phyloP scores from a whole-genome alignment of 495 filamentous ascomycete genomes.

The Chaetomidium leptoderma region DNA sequence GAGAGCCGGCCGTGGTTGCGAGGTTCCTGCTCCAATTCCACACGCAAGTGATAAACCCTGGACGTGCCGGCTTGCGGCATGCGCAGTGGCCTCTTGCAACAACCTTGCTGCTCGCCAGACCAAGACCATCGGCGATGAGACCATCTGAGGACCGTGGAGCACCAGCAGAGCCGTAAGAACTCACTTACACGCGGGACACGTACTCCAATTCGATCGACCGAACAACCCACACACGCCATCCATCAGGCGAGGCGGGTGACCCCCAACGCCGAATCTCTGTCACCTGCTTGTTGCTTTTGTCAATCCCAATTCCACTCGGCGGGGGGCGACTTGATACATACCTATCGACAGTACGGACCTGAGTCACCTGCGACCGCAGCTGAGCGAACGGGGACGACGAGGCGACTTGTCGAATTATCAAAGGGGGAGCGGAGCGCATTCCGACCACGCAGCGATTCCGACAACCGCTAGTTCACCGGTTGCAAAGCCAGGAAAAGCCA shows the following conservation, averaged over 20 bases:
- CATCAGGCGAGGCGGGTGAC: not conserved
- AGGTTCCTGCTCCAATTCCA: not conserved
- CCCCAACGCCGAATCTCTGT: not conserved
- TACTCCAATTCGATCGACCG: not conserved
- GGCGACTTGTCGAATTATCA: not conserved
- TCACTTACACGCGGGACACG: constrained; percentile 1
- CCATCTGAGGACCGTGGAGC: not conserved
- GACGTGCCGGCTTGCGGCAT: constrained; percentile 1
- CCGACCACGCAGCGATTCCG: not conserved
- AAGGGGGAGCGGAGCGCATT: not conserved
- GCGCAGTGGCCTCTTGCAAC: not conserved
- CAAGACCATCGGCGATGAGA: not conserved
- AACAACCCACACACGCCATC: not conserved
- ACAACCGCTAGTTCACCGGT: constrained; percentile 5
- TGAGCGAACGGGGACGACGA: not conserved
- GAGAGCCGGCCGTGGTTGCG: not conserved
- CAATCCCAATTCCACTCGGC: not conserved
- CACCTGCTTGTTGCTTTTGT: not conserved
- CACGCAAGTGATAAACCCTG: not conserved
- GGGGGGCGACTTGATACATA: not conserved
- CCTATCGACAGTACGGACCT: not conserved
- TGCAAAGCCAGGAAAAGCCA: not conserved
- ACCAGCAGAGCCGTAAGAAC: not conserved
- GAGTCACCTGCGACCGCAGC: not conserved
- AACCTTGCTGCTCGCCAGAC: not conserved